Percentiles rank a stretch among this genome's conserved stretches.
phyloP scores from a whole-genome alignment of 2,329 filamentous ascomycete genomes.

The Pseudogymnoascus sp. region DNA sequence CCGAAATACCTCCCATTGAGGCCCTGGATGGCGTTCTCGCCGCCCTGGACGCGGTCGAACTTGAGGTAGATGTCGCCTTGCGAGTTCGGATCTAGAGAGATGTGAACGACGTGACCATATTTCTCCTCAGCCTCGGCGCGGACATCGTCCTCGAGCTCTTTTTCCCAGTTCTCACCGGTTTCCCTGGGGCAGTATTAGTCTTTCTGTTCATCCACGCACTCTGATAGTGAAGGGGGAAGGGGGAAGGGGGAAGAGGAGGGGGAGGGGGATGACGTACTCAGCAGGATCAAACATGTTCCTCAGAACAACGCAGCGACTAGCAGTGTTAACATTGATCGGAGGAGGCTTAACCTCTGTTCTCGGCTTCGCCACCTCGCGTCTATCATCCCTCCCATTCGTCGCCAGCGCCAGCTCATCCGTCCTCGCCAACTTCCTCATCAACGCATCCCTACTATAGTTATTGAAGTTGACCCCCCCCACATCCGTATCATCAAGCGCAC shows the following conservation, averaged over 20 bases:
- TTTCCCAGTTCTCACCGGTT: conserved; percentile 79
- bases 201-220: neutral
- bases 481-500: conserved; percentile 93
- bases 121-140: conserved; percentile 85
- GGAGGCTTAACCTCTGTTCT: conserved; percentile 71
- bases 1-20: conserved; percentile 96
- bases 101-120: conserved; percentile 97
- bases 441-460: conserved; percentile 95
- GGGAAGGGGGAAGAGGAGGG: neutral
- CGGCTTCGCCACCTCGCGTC: conserved; percentile 65
- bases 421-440: conserved; percentile 97
- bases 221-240: too few relatives aligned
- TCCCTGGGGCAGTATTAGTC: conserved; percentile 51
- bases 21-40: conserved; percentile 95
- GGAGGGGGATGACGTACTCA: conserved; percentile 55
- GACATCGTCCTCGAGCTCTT: conserved; percentile 90
- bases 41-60: conserved; percentile 90
- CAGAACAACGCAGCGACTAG: conserved; percentile 85
- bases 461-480: conserved; percentile 98
- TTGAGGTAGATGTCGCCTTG: conserved; percentile 97
- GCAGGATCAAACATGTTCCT: conserved; percentile 92
- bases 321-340: conserved; percentile 81
- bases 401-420: conserved; percentile 70
- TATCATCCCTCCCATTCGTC: conserved; percentile 45
- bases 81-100: conserved; percentile 86